Evolutionary conservation across 1,284 basidiomycete genomes (phyloP), one percentile per base, ranked within the genome.

Genomic region (Leccinum pachyderme): DNA sequence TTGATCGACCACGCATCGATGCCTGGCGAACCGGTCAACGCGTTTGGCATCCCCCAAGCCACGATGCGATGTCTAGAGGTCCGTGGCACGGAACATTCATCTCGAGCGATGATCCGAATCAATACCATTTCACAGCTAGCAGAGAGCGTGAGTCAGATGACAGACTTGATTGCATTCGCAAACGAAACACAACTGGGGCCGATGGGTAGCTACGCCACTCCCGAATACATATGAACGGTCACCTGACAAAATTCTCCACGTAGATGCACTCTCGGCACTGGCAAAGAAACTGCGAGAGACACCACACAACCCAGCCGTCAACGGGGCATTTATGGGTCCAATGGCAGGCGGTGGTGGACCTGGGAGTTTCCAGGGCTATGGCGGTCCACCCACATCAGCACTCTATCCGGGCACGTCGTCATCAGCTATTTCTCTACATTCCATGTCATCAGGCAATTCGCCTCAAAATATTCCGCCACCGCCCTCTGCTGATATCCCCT

Each of bases 51-150:
- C 52, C 89, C 89, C 2, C 89, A 91, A 66, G 87, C 88, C 3
- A 90, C 89, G 18, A 91, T 91, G 89, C 77, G 89, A 56, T 90
- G 89, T 77, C 73, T 91, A 31, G 89, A 91, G 79, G 86, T 89
- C 52, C 52, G 72, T 66, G 50, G 25, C 28, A 22, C 22, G 32
- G 18, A 24, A 15, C 25, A 15, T 53, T 46, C 32, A 45, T 29
- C 11, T 47, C 24, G 45, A 39, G 39, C 27, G 29, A 51, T 28
- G 35, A 57, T 55, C 7, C 12, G 27, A 55, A 58, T 56, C 5
- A 37, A 33, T 32, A 53, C 47, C 31, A 49, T 57, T 49, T 59
- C 54, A 5, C 61, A 88, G 86, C 72, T 89, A 54, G 87, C 88
- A 39, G 89, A 91, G 68, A 89, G 86, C 63, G 86, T 90, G 3